Percentiles rank a stretch among this genome's conserved stretches.
Evolutionary conservation across 108 stramenopile species (phyloP).

Genomic region (Conticribra weissflogii): DNA sequence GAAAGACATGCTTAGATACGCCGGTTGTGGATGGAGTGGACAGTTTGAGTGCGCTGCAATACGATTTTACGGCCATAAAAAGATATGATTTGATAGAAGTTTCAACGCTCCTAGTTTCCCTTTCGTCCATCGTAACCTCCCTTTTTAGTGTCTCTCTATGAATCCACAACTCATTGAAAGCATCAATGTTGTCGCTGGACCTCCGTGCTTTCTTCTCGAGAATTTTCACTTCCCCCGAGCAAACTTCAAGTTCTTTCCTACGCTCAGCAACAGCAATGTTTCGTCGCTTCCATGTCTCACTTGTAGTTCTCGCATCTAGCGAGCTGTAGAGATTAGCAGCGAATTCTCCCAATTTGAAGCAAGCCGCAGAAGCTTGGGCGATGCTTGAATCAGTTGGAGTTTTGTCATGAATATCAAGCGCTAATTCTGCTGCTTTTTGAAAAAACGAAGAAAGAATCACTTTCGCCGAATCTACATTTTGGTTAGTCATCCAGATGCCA

Average conservation of each 20-base stretch:
- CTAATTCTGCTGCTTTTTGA: slow-evolving; percentile 57
- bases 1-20: slow-evolving; percentile 68
- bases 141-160: slow-evolving; percentile 27
- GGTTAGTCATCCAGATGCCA: slow-evolving; percentile 76
- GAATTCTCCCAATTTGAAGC: slow-evolving; percentile 63
- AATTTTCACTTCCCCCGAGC: slow-evolving; percentile 38
- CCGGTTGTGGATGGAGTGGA: slow-evolving; percentile 50
- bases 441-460: slow-evolving; percentile 66
- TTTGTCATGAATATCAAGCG: slow-evolving; percentile 38
- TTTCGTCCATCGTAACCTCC: slow-evolving; percentile 47
- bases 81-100: slow-evolving; percentile 53
- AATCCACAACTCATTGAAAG: slow-evolving; percentile 1
- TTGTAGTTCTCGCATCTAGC: slow-evolving; percentile 58
- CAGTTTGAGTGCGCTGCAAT: slow-evolving; percentile 56
- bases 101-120: slow-evolving; percentile 49
- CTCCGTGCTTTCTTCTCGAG: slow-evolving; percentile 39
- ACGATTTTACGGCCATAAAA: slow-evolving; percentile 60
- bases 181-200: slow-evolving; percentile 17
- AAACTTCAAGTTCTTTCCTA: slow-evolving; percentile 46
- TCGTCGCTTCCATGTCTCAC: slow-evolving; percentile 70
- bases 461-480: slow-evolving; percentile 67
- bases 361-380: slow-evolving; percentile 42
- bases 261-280: slow-evolving; percentile 39
- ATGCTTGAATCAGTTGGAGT: slow-evolving; percentile 19
- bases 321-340: slow-evolving; percentile 58